Evolutionary conservation across 148 eudicot genomes (phyloP), one percentile per base, ranked within the genome.

Genomic region (Heliosperma pusillum): DNA sequence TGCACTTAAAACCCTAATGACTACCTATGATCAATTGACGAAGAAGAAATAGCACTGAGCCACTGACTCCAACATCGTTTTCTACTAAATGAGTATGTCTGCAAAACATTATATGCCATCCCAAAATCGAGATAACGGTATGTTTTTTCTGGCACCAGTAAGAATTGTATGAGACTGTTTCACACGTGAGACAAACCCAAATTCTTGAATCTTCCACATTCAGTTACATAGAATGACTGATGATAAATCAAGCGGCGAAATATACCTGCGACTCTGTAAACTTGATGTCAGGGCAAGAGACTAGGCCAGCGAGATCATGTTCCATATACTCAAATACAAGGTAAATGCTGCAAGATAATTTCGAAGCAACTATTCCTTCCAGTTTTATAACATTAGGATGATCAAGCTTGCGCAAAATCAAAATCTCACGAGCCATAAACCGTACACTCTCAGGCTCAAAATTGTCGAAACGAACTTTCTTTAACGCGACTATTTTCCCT

Each of bases 291-390:
- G 97, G 91, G 81, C 85, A 86, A 58, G 98, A 88, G 50, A 88
- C 73, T 12, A 93, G 88, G 27, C 98, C 97, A 2, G 93, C 72
- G 58, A 93, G 88, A 77, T 93, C 98, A 79, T 93, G 97, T 59
- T 91, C 98, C 97, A 93, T 93, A 81, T 93, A 91, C 82, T 93
- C 97, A 33, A 93, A 91, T 1, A 93, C 97, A 73, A 93, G 97
- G 84, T 88, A 91, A 64, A 93, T 82, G 89, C 92, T 91, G 77
- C 90, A 91, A 17, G 97, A 91, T 64, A 90, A 82, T 72, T 88
- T 84, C 15, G 97, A 91, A 0, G 95, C 86, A 42, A 89, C 85
- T 77, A 93, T 78, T 13, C 98, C 98, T 67, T 91, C 98, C 85
- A 93, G 79, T 81, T 93, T 91, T 72, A 93, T 87, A 60, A 93